Evolutionary conservation across 345 rosid species (phyloP), one percentile per base, ranked within the genome.

Genomic region (Linum lewisii): DNA sequence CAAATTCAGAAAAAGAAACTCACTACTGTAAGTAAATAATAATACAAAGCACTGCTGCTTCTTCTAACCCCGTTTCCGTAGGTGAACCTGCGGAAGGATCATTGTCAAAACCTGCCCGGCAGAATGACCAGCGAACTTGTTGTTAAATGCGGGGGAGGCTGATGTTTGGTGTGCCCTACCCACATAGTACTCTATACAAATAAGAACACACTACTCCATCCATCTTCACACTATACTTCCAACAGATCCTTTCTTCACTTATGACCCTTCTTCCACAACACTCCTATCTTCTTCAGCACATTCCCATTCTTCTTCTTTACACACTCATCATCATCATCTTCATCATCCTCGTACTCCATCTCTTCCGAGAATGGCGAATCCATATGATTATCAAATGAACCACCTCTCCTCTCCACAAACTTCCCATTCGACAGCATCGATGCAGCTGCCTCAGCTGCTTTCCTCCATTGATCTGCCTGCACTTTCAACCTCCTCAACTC

Each of bases 401-500:
- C 79, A n/a, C n/a, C n/a, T 0, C 82, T 60, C 64, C 84, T 74
- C 59, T 88, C 90, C 18, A 58, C 78, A 13, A 72, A 66, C 75
- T 86, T 88, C 54, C 93, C 93, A 4, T 81, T 56, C n/a, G n/a
- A n/a, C n/a, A 93, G 77, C 86, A 90, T 85, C 36, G 97, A 66
- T 38, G 99, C 84, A 0, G 99, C 99, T 11, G 90, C 92, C 77
- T 93, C 99, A 0, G 96, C 97, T 1, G 99, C 99, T 76, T 93
- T 93, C 79, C 97, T 82, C 99, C 99, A 90, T 63, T 90, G 99
- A 64, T 93, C 95, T 45, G 95, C 75, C 69, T 93, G 99, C 63
- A 90, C 99, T 73, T 90, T 93, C 49, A 90, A 67, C 79, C 79
- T 87, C 81, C 99, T 85, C 32, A 93, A 59, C 74, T 93, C 97